A percentile compares a stretch with the other conserved stretches of the same genome.
Conservation (phyloP, 2,329 filamentous ascomycete species). For the Thyridium curvatum region DNA sequence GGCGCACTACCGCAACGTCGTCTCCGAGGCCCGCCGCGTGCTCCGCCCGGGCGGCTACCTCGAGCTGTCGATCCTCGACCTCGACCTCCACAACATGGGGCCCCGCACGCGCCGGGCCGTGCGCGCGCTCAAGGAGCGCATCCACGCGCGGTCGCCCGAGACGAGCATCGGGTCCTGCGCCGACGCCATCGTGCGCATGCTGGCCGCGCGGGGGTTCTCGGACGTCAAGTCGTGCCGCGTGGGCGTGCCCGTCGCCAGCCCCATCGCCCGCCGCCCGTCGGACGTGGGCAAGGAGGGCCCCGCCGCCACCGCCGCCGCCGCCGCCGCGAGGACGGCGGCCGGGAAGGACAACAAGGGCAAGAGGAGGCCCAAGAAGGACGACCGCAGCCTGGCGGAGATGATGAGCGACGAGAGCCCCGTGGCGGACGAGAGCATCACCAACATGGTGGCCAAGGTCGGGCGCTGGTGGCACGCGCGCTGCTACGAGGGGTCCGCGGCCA, state of each 20-base stretch:
- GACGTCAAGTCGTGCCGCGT: conserved; percentile 72
- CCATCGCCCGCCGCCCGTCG: conserved; percentile 30
- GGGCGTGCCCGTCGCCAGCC: conserved; percentile 64
- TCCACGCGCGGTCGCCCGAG: conserved; percentile 54
- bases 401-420: conserved; percentile 63
- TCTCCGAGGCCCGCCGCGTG: conserved; percentile 71
- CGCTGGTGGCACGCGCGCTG: conserved; percentile 96
- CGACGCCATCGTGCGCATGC: conserved; percentile 56
- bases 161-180: conserved; percentile 54
- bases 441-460: conserved; percentile 87
- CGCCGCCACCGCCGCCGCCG: conserved; percentile 26
- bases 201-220: conserved; percentile 64
- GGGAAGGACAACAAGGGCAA: conserved; percentile 21
- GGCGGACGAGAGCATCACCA: conserved; percentile 80
- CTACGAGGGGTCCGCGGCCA: conserved; percentile 66
- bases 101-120: conserved; percentile 62
- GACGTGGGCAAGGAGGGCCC: neutral
- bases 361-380: conserved; percentile 29
- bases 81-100: conserved; percentile 80
- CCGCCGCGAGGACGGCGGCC: conserved; percentile 14
- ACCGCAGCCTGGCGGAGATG: conserved; percentile 61
- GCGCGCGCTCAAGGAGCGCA: conserved; percentile 63
- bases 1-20: conserved; percentile 60
- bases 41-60: conserved; percentile 72
- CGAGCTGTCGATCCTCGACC: conserved; percentile 72